phyloP scores from a whole-genome alignment of 768 basidiomycete genomes.

The Sarcomyxa edulis region DNA sequence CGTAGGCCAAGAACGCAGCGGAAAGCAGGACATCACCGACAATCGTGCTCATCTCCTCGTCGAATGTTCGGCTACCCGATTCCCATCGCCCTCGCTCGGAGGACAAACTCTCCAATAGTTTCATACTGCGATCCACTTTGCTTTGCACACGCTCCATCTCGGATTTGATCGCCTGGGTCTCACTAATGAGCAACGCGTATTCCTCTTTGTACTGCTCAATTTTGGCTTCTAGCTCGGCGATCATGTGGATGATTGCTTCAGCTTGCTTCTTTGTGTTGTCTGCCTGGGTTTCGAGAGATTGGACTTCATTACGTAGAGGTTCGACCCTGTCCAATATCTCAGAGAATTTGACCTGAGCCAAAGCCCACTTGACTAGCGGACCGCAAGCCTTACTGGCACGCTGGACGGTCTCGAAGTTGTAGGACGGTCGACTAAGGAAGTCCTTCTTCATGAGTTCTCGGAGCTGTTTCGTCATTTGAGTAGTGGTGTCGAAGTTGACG shows the following conservation, averaged over 20 bases:
- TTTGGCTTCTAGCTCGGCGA: constrained; percentile 87
- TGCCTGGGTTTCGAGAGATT: constrained; percentile 87
- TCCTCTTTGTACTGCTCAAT: constrained; percentile 95
- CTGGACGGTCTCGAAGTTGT: constrained; percentile 93
- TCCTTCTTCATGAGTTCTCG: constrained; percentile 92
- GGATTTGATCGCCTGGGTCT: constrained; percentile 92
- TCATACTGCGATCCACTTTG: constrained; percentile 97
- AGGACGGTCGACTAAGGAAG: constrained; percentile 85
- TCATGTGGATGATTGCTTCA: constrained; percentile 82
- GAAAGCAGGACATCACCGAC: constrained; percentile 95
- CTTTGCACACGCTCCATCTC: constrained; percentile 98
- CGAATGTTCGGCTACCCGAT: constrained; percentile 89
- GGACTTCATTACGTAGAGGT: constrained; percentile 92
- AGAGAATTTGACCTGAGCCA: constrained; percentile 95
- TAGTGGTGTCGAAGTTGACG: constrained; percentile 89
- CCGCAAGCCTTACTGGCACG: constrained; percentile 96
- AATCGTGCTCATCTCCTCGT: constrained; percentile 97
- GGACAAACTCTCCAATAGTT: constrained; percentile 86
- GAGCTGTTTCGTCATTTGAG: constrained; percentile 83
- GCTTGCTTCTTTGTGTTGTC: constrained; percentile 96
- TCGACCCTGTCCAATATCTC: constrained; percentile 97
- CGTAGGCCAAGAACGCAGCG: constrained; percentile 94
- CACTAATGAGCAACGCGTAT: constrained; percentile 93
- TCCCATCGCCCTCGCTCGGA: constrained; percentile 96
- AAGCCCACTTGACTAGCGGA: constrained; percentile 96